Base-by-base conservation (phyloP, 2,329 filamentous ascomycete genomes). In the Sporothrix globosa region DNA sequence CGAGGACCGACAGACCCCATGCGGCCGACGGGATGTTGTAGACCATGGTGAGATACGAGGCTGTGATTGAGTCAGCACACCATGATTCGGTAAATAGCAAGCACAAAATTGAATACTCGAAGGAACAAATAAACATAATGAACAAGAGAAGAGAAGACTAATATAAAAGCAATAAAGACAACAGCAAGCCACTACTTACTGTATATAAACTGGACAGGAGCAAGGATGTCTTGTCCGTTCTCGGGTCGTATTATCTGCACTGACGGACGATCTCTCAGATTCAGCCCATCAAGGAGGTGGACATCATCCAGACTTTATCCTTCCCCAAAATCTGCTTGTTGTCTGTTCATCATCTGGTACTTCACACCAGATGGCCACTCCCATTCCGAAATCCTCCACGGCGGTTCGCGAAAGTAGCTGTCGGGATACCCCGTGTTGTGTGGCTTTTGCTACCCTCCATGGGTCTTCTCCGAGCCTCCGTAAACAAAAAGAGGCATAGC, bases 1-100 rank as follows among this genome's bases (percentile, higher is more conserved):
- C 74, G 60, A 73, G 39, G 24, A 74, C 46, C 44, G 71, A 69
- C 52, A 74, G 65, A n/a, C 58, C 70, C 68, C 68, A 69, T 39
- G 56, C 70, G 10, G 71, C 44, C 10, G 53, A 44, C 7, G 56
- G n/a, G 34, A 71, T 30, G 50, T 53, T 17, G 34, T 65, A 34
- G 41, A 67, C 70, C 72, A 75, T 75, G 44, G 41, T 66, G 69
- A 50, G 30, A 52, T 21, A 14, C 21, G 41, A 61, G 54, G 17
- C 54, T 50, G 13, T 4, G 27, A 27, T 27, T 48, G 3, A 21
- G 46, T 58, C 46, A 46, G 39, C 34, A 48, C 7, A 14, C 44
- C 21, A 21, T 14, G 41, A 44, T 30, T 34, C 34, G 21, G 46
- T 21, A 30, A 27, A 54, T 2, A 30, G 50, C 19, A 21, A 13